Evolutionary conservation across 371 early-diverging fungal species (phyloP).

Genomic region (Massospora cicadina): DNA sequence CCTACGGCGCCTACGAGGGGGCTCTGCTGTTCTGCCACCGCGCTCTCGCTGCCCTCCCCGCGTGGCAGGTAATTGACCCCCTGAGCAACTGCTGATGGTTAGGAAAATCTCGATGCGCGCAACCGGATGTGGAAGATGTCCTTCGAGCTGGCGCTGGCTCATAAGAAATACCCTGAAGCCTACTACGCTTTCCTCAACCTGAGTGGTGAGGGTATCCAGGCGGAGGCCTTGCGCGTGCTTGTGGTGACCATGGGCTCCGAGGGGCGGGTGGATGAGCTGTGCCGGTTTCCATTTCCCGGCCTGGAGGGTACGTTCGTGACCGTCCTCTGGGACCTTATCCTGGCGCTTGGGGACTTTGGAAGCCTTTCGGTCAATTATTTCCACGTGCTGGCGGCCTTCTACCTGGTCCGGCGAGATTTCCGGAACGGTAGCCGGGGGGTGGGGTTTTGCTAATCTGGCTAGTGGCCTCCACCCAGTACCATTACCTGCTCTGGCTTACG

Average conservation of each 20-base stretch:
- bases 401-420: background rate
- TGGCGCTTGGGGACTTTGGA: background rate
- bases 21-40: background rate
- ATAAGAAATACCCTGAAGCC: background rate
- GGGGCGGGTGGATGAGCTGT: background rate
- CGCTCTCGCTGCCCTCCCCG: background rate
- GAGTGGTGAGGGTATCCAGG: background rate
- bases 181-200: background rate
- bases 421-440: background rate
- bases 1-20: background rate
- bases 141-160: background rate
- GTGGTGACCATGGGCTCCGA: background rate
- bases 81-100: background rate
- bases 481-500: background rate
- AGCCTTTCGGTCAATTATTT: background rate
- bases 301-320: background rate
- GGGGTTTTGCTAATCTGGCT: too few relatives aligned
- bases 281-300: background rate
- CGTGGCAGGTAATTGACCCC: background rate
- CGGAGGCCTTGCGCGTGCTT: background rate
- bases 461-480: background rate
- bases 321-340: background rate
- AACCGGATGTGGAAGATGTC: background rate
- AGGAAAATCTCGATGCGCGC: background rate
- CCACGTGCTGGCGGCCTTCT: background rate